A percentile compares a stretch with the other conserved stretches of the same genome.
Evolutionary conservation across 2,329 filamentous ascomycete species (phyloP).

Genomic region (Mycosphaerella arachidis): DNA sequence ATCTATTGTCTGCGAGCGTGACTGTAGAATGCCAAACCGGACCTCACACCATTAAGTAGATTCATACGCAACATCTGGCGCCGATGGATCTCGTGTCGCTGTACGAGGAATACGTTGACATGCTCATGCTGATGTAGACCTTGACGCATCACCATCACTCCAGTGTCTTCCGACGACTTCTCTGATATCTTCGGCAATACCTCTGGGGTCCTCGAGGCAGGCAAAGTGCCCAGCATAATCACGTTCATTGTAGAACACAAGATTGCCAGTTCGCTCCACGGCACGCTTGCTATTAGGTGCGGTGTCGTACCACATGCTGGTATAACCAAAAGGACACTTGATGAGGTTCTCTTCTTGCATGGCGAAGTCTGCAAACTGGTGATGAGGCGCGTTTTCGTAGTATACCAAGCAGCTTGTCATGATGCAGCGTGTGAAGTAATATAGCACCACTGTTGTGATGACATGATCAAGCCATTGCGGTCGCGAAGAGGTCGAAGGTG

Average conservation of each 20-base stretch:
- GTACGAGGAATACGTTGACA: too few species aligned
- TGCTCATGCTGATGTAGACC: neutral
- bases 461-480: constrained; percentile 33
- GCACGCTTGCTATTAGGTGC: constrained; percentile 34
- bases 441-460: constrained; percentile 33
- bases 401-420: constrained; percentile 37
- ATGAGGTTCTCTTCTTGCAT: constrained; percentile 36
- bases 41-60: too few species aligned
- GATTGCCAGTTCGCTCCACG: constrained; percentile 34
- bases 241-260: constrained; percentile 35
- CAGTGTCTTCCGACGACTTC: constrained; percentile 22
- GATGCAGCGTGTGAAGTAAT: constrained; percentile 38
- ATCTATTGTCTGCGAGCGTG: too few species aligned
- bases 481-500: constrained; percentile 31
- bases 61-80: too few species aligned
- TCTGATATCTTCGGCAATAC: constrained; percentile 27
- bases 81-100: too few species aligned
- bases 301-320: constrained; percentile 37
- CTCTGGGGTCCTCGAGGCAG: constrained; percentile 28
- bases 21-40: too few species aligned
- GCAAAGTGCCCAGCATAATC: constrained; percentile 30
- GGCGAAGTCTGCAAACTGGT: constrained; percentile 37
- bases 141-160: neutral
- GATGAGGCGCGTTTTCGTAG: constrained; percentile 38
- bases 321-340: constrained; percentile 37